Evolutionary conservation across 192 early-diverging fungal species (phyloP), one percentile per base, ranked within the genome.

Genomic region (Mortierella hygrophila): DNA sequence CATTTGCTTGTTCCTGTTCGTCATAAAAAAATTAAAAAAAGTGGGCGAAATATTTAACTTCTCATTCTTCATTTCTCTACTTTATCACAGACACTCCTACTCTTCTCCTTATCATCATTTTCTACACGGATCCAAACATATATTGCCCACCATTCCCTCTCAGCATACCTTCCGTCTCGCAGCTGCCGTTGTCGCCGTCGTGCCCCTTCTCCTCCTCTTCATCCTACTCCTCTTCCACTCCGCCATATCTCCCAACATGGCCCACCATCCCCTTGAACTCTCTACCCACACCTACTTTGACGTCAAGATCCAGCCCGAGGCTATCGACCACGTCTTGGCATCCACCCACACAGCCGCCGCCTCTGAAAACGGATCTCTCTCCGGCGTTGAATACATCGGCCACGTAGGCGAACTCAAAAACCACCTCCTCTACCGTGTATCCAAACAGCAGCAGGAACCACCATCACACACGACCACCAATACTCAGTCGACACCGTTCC

Each of bases 341-440:
- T 77, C 71, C 37, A 81, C 84, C 18, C 70, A 29, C 15, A 74
- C 69, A 46, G 82, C 77, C 8, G 70, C 77, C 15, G 46, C 49
- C 4, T 20, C 49, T 11, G 72, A 74, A n/a, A 80, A 77, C 40
- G 79, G 79, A 16, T 70, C 79, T 35, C 76, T 86, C 4, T 71
- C 70, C 20, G 84, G 76, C 11, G 72, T 86, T 10, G 84, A 86
- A 68, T 86, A 78, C 20, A 29, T 86, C 21, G 84, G 84, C 20
- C 84, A 81, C n/a, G 76, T 86, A 41, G 84, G 79, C 10, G 73
- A 80, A 29, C 75, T 86, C 13, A 35, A 72, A 26, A 81, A 86
- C 68, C 84, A 86, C 49, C 84, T 86, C 11, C 75, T 86, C 75
- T 86, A 80, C 42, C 69, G 84, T 16, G 71, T 80, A 11, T 41